phyloP scores from a whole-genome alignment of 805 yeast species.

The Ogataea populi-albae region DNA sequence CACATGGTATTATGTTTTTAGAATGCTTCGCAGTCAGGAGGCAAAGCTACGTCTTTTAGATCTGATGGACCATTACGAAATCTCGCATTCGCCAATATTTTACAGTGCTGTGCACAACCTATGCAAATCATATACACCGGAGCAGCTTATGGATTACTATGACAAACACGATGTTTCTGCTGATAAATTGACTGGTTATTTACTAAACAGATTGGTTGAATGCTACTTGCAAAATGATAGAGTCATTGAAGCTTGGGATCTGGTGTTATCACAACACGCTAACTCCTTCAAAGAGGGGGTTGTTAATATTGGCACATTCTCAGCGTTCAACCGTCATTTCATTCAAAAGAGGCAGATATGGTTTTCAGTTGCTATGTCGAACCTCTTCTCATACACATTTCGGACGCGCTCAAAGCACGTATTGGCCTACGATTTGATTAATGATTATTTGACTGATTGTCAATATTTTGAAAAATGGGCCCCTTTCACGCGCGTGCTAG shows the following conservation, averaged over 20 bases:
- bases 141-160: slow-evolving; percentile 17
- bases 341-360: slow-evolving; percentile 19
- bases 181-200: slow-evolving; percentile 11
- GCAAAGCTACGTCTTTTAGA: slow-evolving; percentile 20
- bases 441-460: slow-evolving; percentile 17
- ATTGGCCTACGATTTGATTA: slow-evolving; percentile 19
- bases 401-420: slow-evolving; percentile 9
- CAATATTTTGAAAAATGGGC: slow-evolving; percentile 28
- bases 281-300: neutral
- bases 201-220: slow-evolving; percentile 22
- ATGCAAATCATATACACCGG: slow-evolving; percentile 13
- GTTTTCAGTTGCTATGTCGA: slow-evolving; percentile 25
- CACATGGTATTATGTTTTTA: slow-evolving; percentile 30
- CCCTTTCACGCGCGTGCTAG: slow-evolving; percentile 16
- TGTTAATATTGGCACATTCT: slow-evolving; percentile 21
- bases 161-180: slow-evolving; percentile 11
- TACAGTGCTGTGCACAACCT: slow-evolving; percentile 17
- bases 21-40: slow-evolving; percentile 16
- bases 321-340: slow-evolving; percentile 21
- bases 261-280: slow-evolving; percentile 6
- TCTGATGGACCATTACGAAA: slow-evolving; percentile 22
- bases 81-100: slow-evolving; percentile 24
- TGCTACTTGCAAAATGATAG: slow-evolving; percentile 16
- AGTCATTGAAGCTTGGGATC: slow-evolving; percentile 20
- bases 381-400: slow-evolving; percentile 18